Percentiles rank a stretch among this genome's conserved stretches.
Conservation (phyloP, 1,139 yeast species). For the Suhomyces wounanorum region DNA sequence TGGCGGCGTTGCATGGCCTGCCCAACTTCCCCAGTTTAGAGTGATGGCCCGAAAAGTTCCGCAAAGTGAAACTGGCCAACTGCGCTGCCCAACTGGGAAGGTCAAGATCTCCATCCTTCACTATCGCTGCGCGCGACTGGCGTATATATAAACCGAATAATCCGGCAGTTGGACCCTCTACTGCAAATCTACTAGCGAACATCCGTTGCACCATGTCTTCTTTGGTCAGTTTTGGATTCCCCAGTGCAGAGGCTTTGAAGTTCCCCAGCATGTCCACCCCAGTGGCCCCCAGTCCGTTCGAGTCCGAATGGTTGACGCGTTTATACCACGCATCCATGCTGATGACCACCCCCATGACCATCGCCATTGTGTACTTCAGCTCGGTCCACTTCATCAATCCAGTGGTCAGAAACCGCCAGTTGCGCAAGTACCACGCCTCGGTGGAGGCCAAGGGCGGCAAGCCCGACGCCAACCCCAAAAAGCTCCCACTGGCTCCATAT, state of each 20-base stretch:
- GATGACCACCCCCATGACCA: conserved; percentile 53
- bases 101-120: neutral
- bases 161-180: neutral
- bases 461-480: conserved; percentile 28
- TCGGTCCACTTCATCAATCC: conserved; percentile 60
- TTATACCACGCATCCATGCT: conserved; percentile 38
- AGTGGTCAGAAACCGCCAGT: conserved; percentile 39
- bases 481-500: conserved; percentile 58
- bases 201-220: conserved; percentile 3
- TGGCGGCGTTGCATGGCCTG: no score
- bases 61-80: neutral
- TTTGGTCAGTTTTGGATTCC: conserved; percentile 41
- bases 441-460: conserved; percentile 21
- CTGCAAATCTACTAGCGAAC: neutral
- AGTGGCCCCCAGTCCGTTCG: conserved; percentile 42
- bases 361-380: conserved; percentile 61
- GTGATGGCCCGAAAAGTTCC: no score
- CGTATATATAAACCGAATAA: conserved; percentile 2
- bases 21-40: no score
- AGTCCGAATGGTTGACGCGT: conserved; percentile 26
- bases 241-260: conserved; percentile 35
- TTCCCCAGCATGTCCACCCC: conserved; percentile 37
- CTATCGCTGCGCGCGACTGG: neutral
- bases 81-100: no score
- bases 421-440: conserved; percentile 24